These are phyloP conservation scores for Phytophthora agathidicida DNA, from an alignment of 352 stramenopile genomes.

Conservation along the genomic window DNA sequence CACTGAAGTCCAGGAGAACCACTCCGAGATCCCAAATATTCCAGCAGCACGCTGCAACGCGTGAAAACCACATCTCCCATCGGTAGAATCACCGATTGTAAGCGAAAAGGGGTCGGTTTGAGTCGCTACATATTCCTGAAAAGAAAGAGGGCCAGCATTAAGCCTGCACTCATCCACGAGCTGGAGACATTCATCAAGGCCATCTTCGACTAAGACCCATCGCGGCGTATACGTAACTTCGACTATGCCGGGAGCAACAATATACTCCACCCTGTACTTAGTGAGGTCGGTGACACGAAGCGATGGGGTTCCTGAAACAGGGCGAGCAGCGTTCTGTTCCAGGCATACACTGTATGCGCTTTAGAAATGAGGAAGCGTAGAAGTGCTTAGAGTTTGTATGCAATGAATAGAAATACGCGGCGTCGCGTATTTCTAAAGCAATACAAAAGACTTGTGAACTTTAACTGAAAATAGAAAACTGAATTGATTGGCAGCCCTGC, in stretches of 20 bases:
- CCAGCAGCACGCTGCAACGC: not conserved
- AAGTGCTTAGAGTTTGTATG: too few relatives aligned
- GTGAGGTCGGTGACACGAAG: too few relatives aligned
- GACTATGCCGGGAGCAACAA: not conserved
- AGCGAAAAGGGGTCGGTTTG: not conserved
- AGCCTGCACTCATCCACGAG: not conserved
- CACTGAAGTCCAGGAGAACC: not conserved
- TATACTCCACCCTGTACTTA: constrained; percentile 1
- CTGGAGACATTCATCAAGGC: not conserved
- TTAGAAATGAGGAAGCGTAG: too few relatives aligned
- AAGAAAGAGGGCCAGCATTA: not conserved
- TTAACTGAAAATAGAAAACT: too few relatives aligned
- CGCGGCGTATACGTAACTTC: not conserved
- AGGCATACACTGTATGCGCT: too few relatives aligned
- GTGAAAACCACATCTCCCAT: not conserved
- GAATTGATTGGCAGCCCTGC: too few relatives aligned
- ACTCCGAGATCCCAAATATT: not conserved
- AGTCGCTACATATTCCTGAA: not conserved
- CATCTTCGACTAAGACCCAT: not conserved
- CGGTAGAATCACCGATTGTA: not conserved
- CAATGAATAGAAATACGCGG: too few relatives aligned
- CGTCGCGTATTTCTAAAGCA: too few relatives aligned
- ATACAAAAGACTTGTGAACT: too few relatives aligned
- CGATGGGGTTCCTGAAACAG: too few relatives aligned
- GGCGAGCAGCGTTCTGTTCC: too few relatives aligned